A percentile compares a stretch with the other conserved stretches of the same genome.
Evolutionary conservation across 2,329 filamentous ascomycete species (phyloP).

Genomic region (Xylaria arbuscula): DNA sequence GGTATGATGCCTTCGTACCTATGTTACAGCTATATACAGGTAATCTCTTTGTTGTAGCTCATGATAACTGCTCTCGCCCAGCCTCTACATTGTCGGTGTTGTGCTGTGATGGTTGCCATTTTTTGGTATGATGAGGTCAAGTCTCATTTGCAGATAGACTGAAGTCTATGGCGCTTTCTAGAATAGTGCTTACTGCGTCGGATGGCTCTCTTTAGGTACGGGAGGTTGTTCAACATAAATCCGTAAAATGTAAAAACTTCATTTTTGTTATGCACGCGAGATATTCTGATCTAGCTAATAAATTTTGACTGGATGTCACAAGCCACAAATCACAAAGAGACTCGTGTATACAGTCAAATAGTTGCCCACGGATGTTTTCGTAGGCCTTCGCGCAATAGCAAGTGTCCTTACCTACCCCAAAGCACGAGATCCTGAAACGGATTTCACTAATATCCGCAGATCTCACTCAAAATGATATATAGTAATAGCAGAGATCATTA

Average conservation of each 20-base stretch:
- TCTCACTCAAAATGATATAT: too few relatives aligned
- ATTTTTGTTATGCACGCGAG: too few relatives aligned
- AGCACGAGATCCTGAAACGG: background rate
- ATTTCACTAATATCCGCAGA: too few relatives aligned
- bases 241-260: too few relatives aligned
- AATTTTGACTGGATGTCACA: background rate
- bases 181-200: background rate
- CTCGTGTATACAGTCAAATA: background rate
- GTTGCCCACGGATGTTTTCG: background rate
- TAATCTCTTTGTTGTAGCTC: too few relatives aligned
- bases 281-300: too few relatives aligned
- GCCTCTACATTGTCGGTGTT: background rate
- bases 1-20: too few relatives aligned
- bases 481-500: too few relatives aligned
- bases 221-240: background rate
- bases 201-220: too few relatives aligned
- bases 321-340: background rate
- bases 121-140: too few relatives aligned
- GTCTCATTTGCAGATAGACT: background rate
- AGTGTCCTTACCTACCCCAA: background rate
- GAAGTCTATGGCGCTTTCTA: background rate
- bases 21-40: too few relatives aligned
- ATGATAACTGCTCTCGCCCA: too few relatives aligned
- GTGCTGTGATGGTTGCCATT: background rate
- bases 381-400: background rate